Evolutionary conservation across 2,329 filamentous ascomycete genomes (phyloP), one percentile per base, ranked within the genome.

Genomic region (Beauveria varroae): DNA sequence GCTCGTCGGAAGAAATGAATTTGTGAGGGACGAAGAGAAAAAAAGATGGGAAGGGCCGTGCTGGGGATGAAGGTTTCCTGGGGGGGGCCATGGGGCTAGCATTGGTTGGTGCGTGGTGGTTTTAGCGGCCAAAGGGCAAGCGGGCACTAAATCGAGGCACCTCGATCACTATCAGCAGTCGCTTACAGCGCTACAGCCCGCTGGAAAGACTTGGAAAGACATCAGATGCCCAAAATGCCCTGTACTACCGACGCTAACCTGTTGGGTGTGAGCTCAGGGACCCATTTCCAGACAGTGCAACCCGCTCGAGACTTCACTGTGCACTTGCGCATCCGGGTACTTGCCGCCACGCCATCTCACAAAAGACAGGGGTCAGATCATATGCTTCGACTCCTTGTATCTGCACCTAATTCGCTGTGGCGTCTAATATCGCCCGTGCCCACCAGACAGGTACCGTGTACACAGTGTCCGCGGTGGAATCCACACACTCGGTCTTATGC

Each of bases 21-120:
- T 55, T 59, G 44, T 12, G 61, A 53, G 61, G 56, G 60, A 65
- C 53, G 30, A 22, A 57, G 60, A 56, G 24, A 43, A 55, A 63
- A 52, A 49, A 40, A 44, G 28, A 34, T 47, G 30, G 44, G 61
- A 50, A 50, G 55, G 54, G 22, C 44, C 30, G 30, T 37, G 55
- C 55, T 57, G 51, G 50, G 43, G 50, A 37, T 37, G 34, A 37
- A 37, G 50, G 28, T 28, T 40, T 28, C 24, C 24, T 46, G 44
- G 47, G 53, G 44, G 37, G 55, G 47, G 34, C 30, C 30, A 34
- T 34, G 16, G 30, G 49, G 14, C 22, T 47, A 20, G 28, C 18
- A 49, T n/a, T 47, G 41, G 54, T 10, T 20, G 24, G 22, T 28
- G 16, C 28, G 40, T 2, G 57, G 26, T 57, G 41, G 44, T 37